Percentiles rank a stretch among this genome's conserved stretches.
Conservation (phyloP, 208 protist genomes). For the Crithidia brevicula region DNA sequence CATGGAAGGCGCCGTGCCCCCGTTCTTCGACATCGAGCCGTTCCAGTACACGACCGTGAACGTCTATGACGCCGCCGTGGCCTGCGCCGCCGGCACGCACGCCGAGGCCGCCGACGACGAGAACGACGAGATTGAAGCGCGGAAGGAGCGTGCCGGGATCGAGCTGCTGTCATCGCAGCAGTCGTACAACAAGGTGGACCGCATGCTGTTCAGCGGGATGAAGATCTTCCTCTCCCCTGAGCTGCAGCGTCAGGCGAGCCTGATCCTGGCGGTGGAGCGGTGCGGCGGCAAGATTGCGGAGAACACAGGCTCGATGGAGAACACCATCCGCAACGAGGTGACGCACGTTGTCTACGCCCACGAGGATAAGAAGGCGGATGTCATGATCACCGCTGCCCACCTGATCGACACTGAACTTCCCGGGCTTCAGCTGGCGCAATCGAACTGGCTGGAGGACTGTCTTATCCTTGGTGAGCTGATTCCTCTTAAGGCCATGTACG, state of each 20-base stretch:
- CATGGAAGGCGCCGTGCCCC: constrained; percentile 47
- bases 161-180: constrained; percentile 69
- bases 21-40: constrained; percentile 66
- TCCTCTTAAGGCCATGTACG: constrained; percentile 76
- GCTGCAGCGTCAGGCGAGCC: constrained; percentile 38
- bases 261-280: constrained; percentile 47
- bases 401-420: constrained; percentile 45
- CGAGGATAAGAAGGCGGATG: constrained; percentile 76
- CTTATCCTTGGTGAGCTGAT: constrained; percentile 82
- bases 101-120: constrained; percentile 44
- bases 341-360: constrained; percentile 85
- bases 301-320: constrained; percentile 33
- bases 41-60: constrained; percentile 67
- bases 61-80: constrained; percentile 63
- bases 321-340: constrained; percentile 46
- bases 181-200: constrained; percentile 66
- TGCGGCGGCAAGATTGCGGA: constrained; percentile 71
- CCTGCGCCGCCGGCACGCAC: constrained; percentile 33
- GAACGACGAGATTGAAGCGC: constrained; percentile 53
- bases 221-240: constrained; percentile 57
- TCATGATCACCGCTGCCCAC: constrained; percentile 72
- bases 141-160: constrained; percentile 47
- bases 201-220: constrained; percentile 81
- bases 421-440: constrained; percentile 67
- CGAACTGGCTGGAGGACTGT: constrained; percentile 87